Conservation (phyloP, 2,329 filamentous ascomycete genomes). For the Trichoderma guizhouense region DNA sequence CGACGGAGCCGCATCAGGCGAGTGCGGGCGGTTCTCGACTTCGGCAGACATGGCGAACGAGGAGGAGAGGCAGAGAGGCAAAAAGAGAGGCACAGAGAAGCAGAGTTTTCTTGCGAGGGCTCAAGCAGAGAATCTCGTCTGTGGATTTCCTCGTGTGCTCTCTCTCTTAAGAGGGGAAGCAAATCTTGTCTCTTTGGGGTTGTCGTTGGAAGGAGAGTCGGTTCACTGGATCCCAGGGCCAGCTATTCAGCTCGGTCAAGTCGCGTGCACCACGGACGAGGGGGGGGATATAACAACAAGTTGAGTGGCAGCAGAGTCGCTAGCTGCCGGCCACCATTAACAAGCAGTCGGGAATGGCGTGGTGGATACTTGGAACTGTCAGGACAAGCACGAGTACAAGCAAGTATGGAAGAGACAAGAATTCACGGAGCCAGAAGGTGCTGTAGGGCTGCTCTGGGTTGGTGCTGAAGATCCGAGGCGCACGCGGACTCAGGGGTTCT, state of each 20-base stretch:
- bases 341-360: constrained; percentile 10
- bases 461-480: constrained; percentile 18
- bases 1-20: constrained; percentile 60
- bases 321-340: not conserved
- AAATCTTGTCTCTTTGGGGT: not conserved
- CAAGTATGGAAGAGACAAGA: not conserved
- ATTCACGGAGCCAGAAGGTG: not conserved
- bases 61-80: not conserved
- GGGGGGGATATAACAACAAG: constrained; percentile 4
- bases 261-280: constrained; percentile 8
- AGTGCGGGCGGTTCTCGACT: constrained; percentile 38
- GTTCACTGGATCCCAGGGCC: not conserved
- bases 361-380: constrained; percentile 1
- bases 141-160: not conserved
- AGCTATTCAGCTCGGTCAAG: constrained; percentile 5
- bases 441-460: constrained; percentile 16
- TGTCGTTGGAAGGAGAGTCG: not conserved
- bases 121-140: not conserved
- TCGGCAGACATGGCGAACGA: constrained; percentile 32
- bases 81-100: not conserved
- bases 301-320: not conserved
- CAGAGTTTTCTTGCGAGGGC: not conserved
- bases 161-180: not conserved
- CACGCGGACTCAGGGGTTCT: constrained; percentile 17
- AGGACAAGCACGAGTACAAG: not conserved